Percentiles rank a stretch among this genome's conserved stretches.
Evolutionary conservation across 208 protist genomes (phyloP).

Genomic region (Acanthamoeba comandoni): DNA sequence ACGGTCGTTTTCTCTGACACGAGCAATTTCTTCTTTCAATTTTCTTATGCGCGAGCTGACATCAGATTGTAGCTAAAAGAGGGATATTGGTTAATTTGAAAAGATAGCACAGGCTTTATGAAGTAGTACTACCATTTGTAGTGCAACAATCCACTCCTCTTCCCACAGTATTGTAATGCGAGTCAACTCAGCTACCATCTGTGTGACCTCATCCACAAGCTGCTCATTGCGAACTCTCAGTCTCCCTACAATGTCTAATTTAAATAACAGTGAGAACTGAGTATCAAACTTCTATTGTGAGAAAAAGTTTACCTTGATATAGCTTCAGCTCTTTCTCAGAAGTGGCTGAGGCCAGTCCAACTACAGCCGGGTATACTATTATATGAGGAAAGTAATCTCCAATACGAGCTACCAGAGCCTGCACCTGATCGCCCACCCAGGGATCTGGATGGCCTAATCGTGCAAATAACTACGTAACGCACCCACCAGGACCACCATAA

Average conservation of each 20-base stretch:
- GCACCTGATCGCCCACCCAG: constrained; percentile 61
- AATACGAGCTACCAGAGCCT: constrained; percentile 75
- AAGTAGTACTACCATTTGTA: constrained; percentile 16
- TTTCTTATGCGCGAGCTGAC: not conserved
- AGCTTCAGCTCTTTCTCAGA: constrained; percentile 49
- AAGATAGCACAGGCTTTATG: not conserved
- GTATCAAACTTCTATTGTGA: constrained; percentile 1
- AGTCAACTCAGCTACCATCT: constrained; percentile 78
- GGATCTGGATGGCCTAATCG: constrained; percentile 48
- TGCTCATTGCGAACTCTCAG: constrained; percentile 40
- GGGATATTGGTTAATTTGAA: not conserved
- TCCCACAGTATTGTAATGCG: constrained; percentile 84
- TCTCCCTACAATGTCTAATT: constrained; percentile 16
- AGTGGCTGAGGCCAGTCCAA: not conserved
- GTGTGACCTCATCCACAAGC: constrained; percentile 75
- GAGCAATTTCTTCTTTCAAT: constrained; percentile 74
- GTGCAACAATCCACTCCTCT: constrained; percentile 74
- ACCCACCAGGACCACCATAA: too few relatives aligned
- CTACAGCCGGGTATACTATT: constrained; percentile 77
- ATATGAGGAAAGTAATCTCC: constrained; percentile 63
- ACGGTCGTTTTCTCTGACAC: constrained; percentile 52
- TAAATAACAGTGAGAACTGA: not conserved
- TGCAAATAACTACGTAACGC: constrained; percentile 77
- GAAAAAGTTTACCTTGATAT: not conserved
- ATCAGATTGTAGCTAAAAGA: constrained; percentile 71